Conservation (phyloP, 805 yeast genomes). For the Saccharomycopsis fodiens region DNA sequence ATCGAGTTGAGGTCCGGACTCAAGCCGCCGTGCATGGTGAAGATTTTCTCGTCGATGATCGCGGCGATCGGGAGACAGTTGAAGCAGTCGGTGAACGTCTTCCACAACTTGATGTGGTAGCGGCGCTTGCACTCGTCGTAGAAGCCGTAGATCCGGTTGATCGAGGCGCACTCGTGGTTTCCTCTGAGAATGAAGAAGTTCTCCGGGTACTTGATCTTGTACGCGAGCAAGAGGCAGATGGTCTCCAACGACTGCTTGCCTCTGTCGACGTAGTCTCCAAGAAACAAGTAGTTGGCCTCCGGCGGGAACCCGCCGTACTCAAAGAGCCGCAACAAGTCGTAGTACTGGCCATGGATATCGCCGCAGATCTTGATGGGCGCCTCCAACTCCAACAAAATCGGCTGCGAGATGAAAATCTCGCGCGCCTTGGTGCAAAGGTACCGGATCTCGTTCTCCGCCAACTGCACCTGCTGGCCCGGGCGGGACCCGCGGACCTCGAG, state of each 20-base stretch:
- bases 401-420: conserved; percentile 96
- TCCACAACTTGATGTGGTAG: conserved; percentile 97
- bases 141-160: conserved; percentile 95
- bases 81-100: conserved; percentile 96
- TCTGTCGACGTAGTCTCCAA: conserved; percentile 98
- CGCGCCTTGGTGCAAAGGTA: conserved; percentile 95
- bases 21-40: conserved; percentile 98
- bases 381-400: conserved; percentile 88
- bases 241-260: conserved; percentile 97
- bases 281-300: conserved; percentile 89
- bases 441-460: conserved; percentile 90
- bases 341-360: conserved; percentile 97
- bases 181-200: conserved; percentile 96
- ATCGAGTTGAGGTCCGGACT: conserved; percentile 95
- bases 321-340: conserved; percentile 87
- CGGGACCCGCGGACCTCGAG: conserved; percentile 97
- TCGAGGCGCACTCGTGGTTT: conserved; percentile 97
- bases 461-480: conserved; percentile 94
- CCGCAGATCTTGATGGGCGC: conserved; percentile 98
- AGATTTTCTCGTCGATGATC: conserved; percentile 93
- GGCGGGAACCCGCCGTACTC: conserved; percentile 99
- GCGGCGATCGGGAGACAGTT: conserved; percentile 98
- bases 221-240: conserved; percentile 86
- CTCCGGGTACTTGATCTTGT: conserved; percentile 97
- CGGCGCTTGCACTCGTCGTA: conserved; percentile 98